A percentile compares a stretch with the other conserved stretches of the same genome.
phyloP scores from a whole-genome alignment of 257 asterid species.

The Knoxia roxburghii region DNA sequence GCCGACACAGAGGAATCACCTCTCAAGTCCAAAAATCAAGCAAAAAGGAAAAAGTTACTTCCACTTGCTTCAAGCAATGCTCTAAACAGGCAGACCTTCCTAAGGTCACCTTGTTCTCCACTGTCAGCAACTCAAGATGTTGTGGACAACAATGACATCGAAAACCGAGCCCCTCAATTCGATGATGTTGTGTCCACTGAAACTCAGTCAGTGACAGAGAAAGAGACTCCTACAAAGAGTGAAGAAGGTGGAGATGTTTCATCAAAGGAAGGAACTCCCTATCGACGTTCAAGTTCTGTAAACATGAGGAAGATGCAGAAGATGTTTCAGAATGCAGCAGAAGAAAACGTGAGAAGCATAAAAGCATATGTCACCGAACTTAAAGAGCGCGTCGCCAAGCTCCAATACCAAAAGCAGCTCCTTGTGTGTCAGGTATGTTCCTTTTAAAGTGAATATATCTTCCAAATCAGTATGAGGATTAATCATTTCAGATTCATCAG shows the following conservation, averaged over 20 bases:
- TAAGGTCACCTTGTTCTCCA: conserved; percentile 90
- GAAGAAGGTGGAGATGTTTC: conserved; percentile 73
- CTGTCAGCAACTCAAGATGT: conserved; percentile 65
- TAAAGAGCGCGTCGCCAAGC: conserved; percentile 96
- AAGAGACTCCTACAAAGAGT: conserved; percentile 80
- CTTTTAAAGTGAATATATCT: neutral
- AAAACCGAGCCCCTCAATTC: conserved; percentile 63
- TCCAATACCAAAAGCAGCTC: conserved; percentile 94
- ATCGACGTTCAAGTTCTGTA: conserved; percentile 86
- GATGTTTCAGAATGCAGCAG: conserved; percentile 97
- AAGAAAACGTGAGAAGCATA: conserved; percentile 95
- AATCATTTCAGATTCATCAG: too few species aligned
- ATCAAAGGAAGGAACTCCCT: conserved; percentile 87
- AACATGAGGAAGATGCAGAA: conserved; percentile 95
- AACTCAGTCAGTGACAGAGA: conserved; percentile 54
- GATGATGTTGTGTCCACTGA: conserved; percentile 52
- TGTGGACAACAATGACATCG: conserved; percentile 46
- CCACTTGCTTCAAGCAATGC: conserved; percentile 72
- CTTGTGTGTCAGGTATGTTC: conserved; percentile 85
- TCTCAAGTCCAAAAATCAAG: conserved; percentile 50
- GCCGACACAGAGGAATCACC: conserved; percentile 34
- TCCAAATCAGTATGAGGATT: neutral
- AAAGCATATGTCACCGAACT: conserved; percentile 89
- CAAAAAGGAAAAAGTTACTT: conserved; percentile 62
- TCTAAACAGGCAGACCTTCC: conserved; percentile 56